Evolutionary conservation across 768 basidiomycete species (phyloP), one percentile per base, ranked within the genome.

Genomic region (Pulveroboletus ravenelii): DNA sequence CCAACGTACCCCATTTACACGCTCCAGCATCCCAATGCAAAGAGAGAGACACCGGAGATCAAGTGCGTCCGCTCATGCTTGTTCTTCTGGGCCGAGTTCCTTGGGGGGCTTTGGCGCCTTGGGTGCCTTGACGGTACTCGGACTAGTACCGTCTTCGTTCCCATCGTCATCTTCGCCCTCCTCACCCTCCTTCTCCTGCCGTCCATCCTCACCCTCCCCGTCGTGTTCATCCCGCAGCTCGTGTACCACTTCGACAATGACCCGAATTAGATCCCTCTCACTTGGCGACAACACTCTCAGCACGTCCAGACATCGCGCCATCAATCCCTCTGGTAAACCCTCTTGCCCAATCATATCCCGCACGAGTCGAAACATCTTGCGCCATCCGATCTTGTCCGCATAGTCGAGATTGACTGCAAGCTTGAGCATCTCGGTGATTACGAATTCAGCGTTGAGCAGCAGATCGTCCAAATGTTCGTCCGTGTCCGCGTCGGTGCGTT

Each of bases 221-320:
- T 71, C 73, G 6, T 62, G 58, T 7, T 72, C 68, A 14, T 70
- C 72, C 18, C 92, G 76, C 10, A 95, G 73, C 51, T 90, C 88
- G 47, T 88, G 84, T 1, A 96, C 79, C 32, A 89, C 84, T 62
- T 95, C 93, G 34, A 95, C 92, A 1, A 94, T 84, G 23, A 94
- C 78, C 3, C 87, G 82, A 57, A 95, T 90, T 30, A 96, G 75
- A 65, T 96, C 92, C 17, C 84, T 75, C 68, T 97, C 93, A 53
- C 74, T 81, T 10, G 79, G 69, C 1, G 87, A 82, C 18, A 94
- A 72, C 48, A 75, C 77, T 48, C 85, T 75, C 45, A 98, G 70
- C 7, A 97, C 82, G 65, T 97, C 94, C 36, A 97, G 74, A 62
- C 90, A 93, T 43, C 75, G 75, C 2, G 84, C 75, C 37, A 93